Conservation (phyloP, 305 asterid species). For the Fraxinus albicans region DNA sequence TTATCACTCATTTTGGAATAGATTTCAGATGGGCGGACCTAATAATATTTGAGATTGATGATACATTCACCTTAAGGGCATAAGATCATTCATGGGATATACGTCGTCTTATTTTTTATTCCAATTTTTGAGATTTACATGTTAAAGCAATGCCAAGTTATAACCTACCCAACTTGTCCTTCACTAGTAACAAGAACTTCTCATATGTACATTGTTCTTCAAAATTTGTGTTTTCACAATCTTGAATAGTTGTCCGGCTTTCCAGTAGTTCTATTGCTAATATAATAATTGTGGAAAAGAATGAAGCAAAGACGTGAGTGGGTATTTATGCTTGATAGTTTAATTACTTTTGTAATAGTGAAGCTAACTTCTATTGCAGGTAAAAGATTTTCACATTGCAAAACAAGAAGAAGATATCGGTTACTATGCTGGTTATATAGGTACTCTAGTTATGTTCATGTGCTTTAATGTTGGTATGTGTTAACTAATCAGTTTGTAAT, state of each 20-base stretch:
- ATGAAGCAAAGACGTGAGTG: background rate
- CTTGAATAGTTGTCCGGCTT: background rate
- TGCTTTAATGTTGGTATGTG: background rate
- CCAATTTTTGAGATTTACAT: background rate
- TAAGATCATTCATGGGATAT: background rate
- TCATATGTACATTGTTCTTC: background rate
- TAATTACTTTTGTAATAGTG: background rate
- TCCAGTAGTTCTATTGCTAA: background rate
- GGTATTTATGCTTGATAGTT: background rate
- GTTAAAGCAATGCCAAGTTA: background rate
- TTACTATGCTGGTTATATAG: constrained; percentile 84
- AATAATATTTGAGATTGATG: background rate
- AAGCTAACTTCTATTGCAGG: constrained; percentile 29
- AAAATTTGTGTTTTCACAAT: background rate
- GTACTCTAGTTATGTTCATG: constrained; percentile 34
- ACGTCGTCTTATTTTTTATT: background rate
- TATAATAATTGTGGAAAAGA: background rate
- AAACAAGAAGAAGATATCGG: constrained; percentile 70
- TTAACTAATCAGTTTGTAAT: background rate
- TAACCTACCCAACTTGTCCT: background rate
- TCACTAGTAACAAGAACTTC: background rate
- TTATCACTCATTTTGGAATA: background rate
- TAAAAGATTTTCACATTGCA: constrained; percentile 75
- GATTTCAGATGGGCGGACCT: background rate
- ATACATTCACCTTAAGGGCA: background rate